A percentile compares a stretch with the other conserved stretches of the same genome.
Conservation (phyloP, 164 flowering plant species). For the Buxus sempervirens region DNA sequence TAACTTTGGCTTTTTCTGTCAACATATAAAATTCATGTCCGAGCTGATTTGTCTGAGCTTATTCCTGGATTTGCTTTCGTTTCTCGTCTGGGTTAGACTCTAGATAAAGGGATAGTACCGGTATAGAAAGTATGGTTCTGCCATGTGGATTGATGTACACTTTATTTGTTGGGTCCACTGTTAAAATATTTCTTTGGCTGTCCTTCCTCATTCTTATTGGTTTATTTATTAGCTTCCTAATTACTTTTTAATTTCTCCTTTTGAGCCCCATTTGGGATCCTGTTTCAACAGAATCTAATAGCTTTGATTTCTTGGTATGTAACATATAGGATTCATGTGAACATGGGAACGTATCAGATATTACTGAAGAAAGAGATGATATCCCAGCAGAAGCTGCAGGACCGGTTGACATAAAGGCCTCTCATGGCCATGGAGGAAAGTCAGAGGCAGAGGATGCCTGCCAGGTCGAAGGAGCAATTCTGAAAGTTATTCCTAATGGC, state of each 20-base stretch:
- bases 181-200: neutral
- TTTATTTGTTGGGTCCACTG: neutral
- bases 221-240: neutral
- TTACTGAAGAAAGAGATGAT: constrained; percentile 72
- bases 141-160: neutral
- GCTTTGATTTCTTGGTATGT: constrained; percentile 7
- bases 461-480: constrained; percentile 11
- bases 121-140: neutral
- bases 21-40: no score
- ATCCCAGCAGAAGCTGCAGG: constrained; percentile 25
- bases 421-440: constrained; percentile 22
- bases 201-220: neutral
- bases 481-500: constrained; percentile 16
- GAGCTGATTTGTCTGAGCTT: neutral
- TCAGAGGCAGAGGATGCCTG: constrained; percentile 15
- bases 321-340: constrained; percentile 65
- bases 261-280: neutral
- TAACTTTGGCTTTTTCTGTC: neutral
- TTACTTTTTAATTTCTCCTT: neutral
- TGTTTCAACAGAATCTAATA: neutral
- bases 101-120: no score
- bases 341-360: constrained; percentile 73
- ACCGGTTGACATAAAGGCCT: constrained; percentile 9
- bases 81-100: no score
- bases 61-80: neutral